Conservation (phyloP, 2,329 filamentous ascomycete genomes). For the Dothideomycetidae sp. region DNA sequence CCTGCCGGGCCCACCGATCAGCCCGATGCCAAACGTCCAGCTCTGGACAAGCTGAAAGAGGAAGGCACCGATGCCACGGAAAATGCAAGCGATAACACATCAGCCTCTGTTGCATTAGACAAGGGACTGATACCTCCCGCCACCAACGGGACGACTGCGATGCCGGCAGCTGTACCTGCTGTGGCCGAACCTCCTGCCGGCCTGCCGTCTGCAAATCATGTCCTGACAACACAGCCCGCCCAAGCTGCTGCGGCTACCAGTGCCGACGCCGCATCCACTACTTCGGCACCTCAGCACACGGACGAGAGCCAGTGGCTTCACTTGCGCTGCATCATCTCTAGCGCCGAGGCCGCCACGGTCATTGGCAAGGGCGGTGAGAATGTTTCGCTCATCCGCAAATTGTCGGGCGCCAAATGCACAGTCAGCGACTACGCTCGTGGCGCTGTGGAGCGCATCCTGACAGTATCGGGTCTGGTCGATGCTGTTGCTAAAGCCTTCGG, state of each 20-base stretch:
- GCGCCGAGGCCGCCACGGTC: constrained; percentile 89
- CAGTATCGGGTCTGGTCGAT: constrained; percentile 91
- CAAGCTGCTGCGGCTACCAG: constrained; percentile 42
- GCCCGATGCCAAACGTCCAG: constrained; percentile 91
- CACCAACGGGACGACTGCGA: constrained; percentile 24
- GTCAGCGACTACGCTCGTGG: constrained; percentile 97
- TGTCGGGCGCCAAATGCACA: constrained; percentile 95
- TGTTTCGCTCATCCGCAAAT: constrained; percentile 85
- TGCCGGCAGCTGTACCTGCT: constrained; percentile 45
- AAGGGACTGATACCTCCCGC: constrained; percentile 20
- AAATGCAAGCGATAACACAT: constrained; percentile 20
- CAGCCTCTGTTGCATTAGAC: constrained; percentile 17
- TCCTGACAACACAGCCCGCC: constrained; percentile 43
- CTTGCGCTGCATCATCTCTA: constrained; percentile 91
- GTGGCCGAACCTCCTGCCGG: constrained; percentile 53
- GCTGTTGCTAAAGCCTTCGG: constrained; percentile 97
- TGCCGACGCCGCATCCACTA: constrained; percentile 29
- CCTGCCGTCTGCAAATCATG: constrained; percentile 22
- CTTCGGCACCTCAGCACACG: constrained; percentile 38
- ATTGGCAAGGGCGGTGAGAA: constrained; percentile 99
- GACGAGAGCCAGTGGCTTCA: constrained; percentile 97
- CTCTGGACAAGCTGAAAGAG: constrained; percentile 80
- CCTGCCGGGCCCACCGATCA: constrained; percentile 83
- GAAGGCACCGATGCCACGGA: constrained; percentile 39
- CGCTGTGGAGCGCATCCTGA: constrained; percentile 92